Conservation (phyloP, 345 rosid genomes). For the Ceriops zippeliana region DNA sequence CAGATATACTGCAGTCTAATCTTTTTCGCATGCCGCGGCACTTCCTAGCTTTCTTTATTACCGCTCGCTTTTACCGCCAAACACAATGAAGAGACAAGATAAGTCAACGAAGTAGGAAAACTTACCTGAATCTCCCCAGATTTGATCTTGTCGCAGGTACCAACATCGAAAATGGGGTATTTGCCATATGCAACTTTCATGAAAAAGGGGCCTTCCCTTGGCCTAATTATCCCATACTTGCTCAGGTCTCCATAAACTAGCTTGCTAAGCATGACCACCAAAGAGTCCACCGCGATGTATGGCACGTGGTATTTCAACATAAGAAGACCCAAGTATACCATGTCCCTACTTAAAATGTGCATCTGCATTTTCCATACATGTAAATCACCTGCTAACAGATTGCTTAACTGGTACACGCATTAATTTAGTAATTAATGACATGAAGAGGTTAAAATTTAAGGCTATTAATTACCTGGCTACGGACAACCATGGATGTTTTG, state of each 20-base stretch:
- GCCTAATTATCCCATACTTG: slow-evolving; percentile 37
- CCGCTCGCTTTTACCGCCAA: too few relatives aligned
- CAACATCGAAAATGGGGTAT: slow-evolving; percentile 51
- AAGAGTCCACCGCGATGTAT: slow-evolving; percentile 33
- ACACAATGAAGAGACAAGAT: too few relatives aligned
- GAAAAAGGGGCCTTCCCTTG: slow-evolving; percentile 33
- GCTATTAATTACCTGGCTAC: slow-evolving; percentile 55
- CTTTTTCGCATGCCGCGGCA: too few relatives aligned
- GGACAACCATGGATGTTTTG: slow-evolving; percentile 50
- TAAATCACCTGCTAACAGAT: too few relatives aligned
- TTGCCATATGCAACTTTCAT: slow-evolving; percentile 43
- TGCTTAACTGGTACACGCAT: too few relatives aligned
- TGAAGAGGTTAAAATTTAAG: too few relatives aligned
- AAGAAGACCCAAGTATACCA: slow-evolving; percentile 31
- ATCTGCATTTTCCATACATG: slow-evolving; percentile 31
- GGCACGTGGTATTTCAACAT: slow-evolving; percentile 36
- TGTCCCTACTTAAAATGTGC: slow-evolving; percentile 48
- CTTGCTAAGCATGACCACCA: slow-evolving; percentile 36
- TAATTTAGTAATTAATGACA: neutral
- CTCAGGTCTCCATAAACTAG: slow-evolving; percentile 45
- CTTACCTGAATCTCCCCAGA: slow-evolving; percentile 29
- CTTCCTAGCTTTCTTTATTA: too few relatives aligned
- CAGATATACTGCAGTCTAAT: too few relatives aligned
- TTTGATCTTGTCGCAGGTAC: slow-evolving; percentile 33
- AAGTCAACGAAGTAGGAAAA: too few relatives aligned